Conservation (phyloP, 148 eudicot genomes). For the Fagopyrum tataricum region DNA sequence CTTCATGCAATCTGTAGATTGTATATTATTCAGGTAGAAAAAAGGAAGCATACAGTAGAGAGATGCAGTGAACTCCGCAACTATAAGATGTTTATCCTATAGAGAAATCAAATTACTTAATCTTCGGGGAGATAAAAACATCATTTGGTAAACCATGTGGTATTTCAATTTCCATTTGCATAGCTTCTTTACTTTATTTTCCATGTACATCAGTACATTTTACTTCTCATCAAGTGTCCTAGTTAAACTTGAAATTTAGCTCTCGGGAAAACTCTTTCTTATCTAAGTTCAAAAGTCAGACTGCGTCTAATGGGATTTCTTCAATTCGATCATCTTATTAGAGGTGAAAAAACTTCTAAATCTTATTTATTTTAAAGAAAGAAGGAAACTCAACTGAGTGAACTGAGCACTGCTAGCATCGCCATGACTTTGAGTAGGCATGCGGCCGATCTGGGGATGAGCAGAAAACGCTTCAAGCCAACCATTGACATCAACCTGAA, state of each 20-base stretch:
- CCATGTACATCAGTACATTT: not conserved
- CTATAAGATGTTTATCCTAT: not conserved
- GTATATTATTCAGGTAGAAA: not conserved
- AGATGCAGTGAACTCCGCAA: not conserved
- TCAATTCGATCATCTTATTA: not conserved
- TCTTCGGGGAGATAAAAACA: not conserved
- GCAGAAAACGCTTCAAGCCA: conserved; percentile 92
- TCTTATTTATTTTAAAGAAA: no score
- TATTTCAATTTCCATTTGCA: not conserved
- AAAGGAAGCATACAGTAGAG: not conserved
- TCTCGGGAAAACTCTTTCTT: not conserved
- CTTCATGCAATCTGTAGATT: not conserved
- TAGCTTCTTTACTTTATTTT: not conserved
- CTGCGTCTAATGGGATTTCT: not conserved
- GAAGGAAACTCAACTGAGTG: conserved; percentile 48
- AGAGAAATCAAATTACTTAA: not conserved
- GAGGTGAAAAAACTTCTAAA: no score
- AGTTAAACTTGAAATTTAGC: not conserved
- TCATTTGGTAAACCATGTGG: not conserved
- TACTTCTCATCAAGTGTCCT: not conserved
- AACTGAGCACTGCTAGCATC: conserved; percentile 70
- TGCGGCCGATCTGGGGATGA: conserved; percentile 81
- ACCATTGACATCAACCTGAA: conserved; percentile 79
- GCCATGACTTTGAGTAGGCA: conserved; percentile 29
- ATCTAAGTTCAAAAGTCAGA: not conserved